phyloP scores from a whole-genome alignment of 352 stramenopile genomes.

The Albugo candida region DNA sequence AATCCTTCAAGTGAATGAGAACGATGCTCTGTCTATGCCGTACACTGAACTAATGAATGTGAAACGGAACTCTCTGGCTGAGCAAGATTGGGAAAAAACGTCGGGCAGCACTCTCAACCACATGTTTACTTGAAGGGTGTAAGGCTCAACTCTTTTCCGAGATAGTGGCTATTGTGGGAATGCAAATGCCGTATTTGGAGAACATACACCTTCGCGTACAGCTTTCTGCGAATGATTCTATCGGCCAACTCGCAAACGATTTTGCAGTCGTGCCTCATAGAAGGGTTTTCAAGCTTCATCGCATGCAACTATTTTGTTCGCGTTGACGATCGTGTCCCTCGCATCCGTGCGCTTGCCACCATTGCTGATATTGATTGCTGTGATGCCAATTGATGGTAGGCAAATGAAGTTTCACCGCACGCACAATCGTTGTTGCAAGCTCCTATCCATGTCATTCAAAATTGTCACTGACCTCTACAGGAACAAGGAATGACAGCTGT shows the following conservation, averaged over 20 bases:
- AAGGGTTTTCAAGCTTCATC: conserved; percentile 80
- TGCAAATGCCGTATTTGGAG: conserved; percentile 43
- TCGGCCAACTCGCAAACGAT: too few species aligned
- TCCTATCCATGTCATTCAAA: conserved; percentile 52
- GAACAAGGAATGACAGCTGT: conserved; percentile 77
- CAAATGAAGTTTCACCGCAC: conserved; percentile 47
- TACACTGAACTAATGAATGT: too few species aligned
- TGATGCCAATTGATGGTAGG: conserved; percentile 67
- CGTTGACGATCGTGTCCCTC: conserved; percentile 44
- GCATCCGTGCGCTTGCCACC: conserved; percentile 58
- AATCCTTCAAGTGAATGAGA: too few species aligned
- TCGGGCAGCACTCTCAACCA: conserved; percentile 57
- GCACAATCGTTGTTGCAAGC: conserved; percentile 34
- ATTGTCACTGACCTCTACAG: conserved; percentile 60
- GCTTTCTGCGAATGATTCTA: conserved; percentile 65
- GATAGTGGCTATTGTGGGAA: conserved; percentile 48
- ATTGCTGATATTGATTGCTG: conserved; percentile 75
- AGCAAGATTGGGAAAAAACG: conserved; percentile 52
- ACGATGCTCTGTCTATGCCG: too few species aligned
- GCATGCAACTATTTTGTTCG: conserved; percentile 36
- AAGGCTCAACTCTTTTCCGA: conserved; percentile 67
- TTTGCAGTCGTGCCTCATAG: conserved; percentile 55
- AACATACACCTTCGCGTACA: conserved; percentile 59
- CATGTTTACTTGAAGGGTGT: conserved; percentile 53
- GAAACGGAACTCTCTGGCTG: conserved; percentile 34